Conservation (phyloP, 441 rosid species). For the Populus hybrid region DNA sequence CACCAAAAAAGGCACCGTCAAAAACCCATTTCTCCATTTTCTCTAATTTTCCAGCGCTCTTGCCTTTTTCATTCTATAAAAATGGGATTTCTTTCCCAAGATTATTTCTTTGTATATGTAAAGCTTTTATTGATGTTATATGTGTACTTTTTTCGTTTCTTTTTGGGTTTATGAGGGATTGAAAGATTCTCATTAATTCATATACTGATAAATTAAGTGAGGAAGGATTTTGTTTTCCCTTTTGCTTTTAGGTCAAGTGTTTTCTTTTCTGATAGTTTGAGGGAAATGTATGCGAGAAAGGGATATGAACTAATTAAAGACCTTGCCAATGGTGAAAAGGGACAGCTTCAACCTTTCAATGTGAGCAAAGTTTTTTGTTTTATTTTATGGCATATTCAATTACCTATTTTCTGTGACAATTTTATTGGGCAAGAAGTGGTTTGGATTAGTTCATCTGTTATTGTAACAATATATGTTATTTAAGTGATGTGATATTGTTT, state of each 20-base stretch:
- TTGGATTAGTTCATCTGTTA: background rate
- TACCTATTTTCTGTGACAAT: background rate
- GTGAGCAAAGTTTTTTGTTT: slow-evolving; percentile 27
- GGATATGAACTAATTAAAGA: slow-evolving; percentile 76
- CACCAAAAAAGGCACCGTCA: background rate
- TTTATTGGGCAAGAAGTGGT: background rate
- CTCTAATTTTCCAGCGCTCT: background rate
- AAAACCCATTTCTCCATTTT: background rate
- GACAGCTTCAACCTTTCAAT: slow-evolving; percentile 68
- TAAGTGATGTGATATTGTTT: slow-evolving; percentile 12
- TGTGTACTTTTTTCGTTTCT: background rate
- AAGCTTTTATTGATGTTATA: background rate
- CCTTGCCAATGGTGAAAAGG: slow-evolving; percentile 56
- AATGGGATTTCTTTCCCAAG: background rate
- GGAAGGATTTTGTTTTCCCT: background rate
- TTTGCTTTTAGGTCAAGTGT: background rate
- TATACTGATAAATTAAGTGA: background rate
- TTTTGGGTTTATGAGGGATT: background rate
- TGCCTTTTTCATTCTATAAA: background rate
- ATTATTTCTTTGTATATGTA: background rate
- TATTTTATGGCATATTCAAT: background rate
- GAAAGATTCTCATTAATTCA: background rate
- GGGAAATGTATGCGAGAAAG: slow-evolving; percentile 70
- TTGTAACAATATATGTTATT: background rate
- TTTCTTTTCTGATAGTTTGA: slow-evolving; percentile 3